Evolutionary conservation across 148 eudicot species (phyloP).

Genomic region (Spergularia bocconei): DNA sequence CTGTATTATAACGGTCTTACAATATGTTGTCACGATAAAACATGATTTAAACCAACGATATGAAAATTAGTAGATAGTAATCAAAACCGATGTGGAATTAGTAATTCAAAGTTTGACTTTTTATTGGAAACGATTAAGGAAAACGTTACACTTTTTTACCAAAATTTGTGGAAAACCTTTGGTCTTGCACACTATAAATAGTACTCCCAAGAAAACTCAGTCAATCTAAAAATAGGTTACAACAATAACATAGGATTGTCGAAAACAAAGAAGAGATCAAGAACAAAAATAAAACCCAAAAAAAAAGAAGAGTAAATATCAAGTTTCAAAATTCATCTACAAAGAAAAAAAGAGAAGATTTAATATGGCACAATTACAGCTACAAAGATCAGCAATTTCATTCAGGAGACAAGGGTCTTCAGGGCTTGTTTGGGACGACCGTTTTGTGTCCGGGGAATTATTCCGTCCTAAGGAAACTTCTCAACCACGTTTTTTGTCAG

Average conservation of each 20-base stretch:
- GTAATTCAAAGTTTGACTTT: too few relatives aligned
- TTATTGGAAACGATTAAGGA: too few relatives aligned
- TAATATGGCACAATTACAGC: slow-evolving; percentile 24
- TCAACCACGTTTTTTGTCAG: slow-evolving; percentile 15
- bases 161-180: too few relatives aligned
- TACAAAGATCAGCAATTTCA: slow-evolving; percentile 54
- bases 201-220: not conserved
- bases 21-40: too few relatives aligned
- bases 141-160: too few relatives aligned
- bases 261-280: not conserved
- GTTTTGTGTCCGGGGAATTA: slow-evolving; percentile 27
- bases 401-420: slow-evolving; percentile 72
- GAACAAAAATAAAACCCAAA: too few relatives aligned
- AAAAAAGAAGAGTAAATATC: too few relatives aligned
- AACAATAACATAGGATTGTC: not conserved
- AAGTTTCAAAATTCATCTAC: not conserved
- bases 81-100: not conserved
- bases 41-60: not conserved
- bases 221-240: not conserved
- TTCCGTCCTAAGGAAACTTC: not conserved
- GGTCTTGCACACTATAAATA: not conserved
- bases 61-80: not conserved
- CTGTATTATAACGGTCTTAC: too few relatives aligned
- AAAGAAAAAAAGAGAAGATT: not conserved
- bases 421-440: slow-evolving; percentile 58